Evolutionary conservation across 108 stramenopile species (phyloP), one percentile per base, ranked within the genome.

Genomic region (Aurantiochytrium sp.): DNA sequence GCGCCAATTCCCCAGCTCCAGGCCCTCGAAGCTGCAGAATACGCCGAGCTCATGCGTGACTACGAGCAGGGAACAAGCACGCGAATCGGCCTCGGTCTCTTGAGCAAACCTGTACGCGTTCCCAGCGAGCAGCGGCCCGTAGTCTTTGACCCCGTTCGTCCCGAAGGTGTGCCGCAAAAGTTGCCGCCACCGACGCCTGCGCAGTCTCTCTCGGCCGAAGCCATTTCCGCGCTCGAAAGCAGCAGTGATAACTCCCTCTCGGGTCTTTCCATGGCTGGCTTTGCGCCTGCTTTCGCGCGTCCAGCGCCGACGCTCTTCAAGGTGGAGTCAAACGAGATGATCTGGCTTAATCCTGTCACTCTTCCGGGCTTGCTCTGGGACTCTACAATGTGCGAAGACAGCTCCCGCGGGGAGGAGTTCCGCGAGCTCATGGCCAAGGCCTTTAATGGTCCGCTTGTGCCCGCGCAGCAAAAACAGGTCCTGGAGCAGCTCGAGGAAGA

Each of bases 351-450:
- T 42, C 92, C 92, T 16, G 92, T 91, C 71, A 91, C 92, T 58
- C 90, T 90, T 4, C 91, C 93, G 35, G 90, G 91, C 12, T 90
- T 93, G 57, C 92, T 92, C 5, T 94, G 93, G 93, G 93, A 94
- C 57, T 55, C 87, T 47, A 88, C 59, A 51, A 91, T 92, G 90
- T 91, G 92, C 44, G 90, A 92, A 55, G 91, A 91, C 60, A 49
- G 49, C 88, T 89, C 60, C 5, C 58, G 58, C 25, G 91, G 92
- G 28, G 91, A 90, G 72, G 89, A 92, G 87, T 89, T 93, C 42
- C 90, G 93, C 53, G 90, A 89, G 58, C 89, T 93, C 12, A 91
- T 94, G 92, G 90, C 90, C 44, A 88, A 89, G 45, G 93, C 93
- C 10, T 92, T 93, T 21, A 69, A 89, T 87, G 93, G 88, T 16